Evolutionary conservation across 1,139 yeast species (phyloP), one percentile per base, ranked within the genome.

Genomic region (Candida glucosophila): DNA sequence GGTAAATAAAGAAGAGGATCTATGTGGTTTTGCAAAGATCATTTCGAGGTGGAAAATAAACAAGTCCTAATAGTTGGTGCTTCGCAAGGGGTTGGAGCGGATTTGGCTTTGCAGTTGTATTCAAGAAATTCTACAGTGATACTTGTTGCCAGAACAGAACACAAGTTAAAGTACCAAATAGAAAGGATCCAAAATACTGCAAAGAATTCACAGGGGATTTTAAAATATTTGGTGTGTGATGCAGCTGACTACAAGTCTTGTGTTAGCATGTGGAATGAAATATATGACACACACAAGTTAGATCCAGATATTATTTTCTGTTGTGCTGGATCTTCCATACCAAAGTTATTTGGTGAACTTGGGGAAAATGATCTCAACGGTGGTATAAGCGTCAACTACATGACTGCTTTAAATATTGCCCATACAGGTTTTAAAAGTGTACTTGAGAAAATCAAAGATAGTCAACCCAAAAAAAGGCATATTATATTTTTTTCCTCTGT

Each of bases 51-150:
- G 3, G 35, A 48, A 15, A 73, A 70, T 14, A 76, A 77, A 49
- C 48, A 72, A 2, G 88, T 82, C 2, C 66, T 90, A n/a, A 67
- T 92, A 12, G 72, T 95, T 0, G 99, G 99, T 2, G 98, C 90
- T 0, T 86, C 97, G 0, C 98, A 90, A 44, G 99, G 99, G 1
- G 59, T 90, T 2, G 98, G 99, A 0, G 76, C 75, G 2, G 81
- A 82, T 24, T 49, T 92, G 29, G 95, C 95, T 1, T 56, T 58
- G 20, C 62, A 71, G 33, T 55, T 79, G 24, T 77, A 71, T 31
- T 35, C 54, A 3, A 45, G 51, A 14, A 78, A 81, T 5, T 82
- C 90, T 25, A 51, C 67, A 3, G 83, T 88, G 5, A 59, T 79
- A 2, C 52, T 88, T 12, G 81, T 86, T 10, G 86, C 96, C 2